Conservation (phyloP, 331 rosid genomes). For the Malus hybrid region DNA sequence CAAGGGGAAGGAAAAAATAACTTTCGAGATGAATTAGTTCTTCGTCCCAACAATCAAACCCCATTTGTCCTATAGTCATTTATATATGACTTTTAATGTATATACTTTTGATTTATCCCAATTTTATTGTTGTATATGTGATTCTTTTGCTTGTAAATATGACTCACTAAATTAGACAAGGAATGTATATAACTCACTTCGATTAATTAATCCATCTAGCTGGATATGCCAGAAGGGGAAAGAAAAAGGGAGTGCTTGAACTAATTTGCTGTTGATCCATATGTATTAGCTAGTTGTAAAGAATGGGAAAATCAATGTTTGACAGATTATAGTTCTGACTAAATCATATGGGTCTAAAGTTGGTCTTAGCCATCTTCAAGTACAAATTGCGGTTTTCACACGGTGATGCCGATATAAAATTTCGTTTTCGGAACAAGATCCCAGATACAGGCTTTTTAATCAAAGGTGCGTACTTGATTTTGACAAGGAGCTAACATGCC, state of each 20-base stretch:
- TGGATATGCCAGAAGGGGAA: neutral
- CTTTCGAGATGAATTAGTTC: neutral
- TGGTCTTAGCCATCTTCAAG: neutral
- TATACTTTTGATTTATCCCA: neutral
- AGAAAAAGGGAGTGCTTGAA: neutral
- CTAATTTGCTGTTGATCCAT: neutral
- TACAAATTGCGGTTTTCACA: conserved; percentile 29
- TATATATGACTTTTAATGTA: neutral
- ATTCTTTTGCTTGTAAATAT: neutral
- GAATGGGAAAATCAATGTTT: neutral
- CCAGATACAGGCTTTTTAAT: conserved; percentile 20
- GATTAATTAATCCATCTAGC: neutral
- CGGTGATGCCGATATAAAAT: conserved; percentile 21
- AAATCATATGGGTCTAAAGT: neutral
- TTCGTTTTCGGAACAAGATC: conserved; percentile 24
- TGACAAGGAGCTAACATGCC: conserved; percentile 46
- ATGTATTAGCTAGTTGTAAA: neutral
- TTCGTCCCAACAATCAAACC: conserved; percentile 1
- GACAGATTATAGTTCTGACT: neutral
- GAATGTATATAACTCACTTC: neutral
- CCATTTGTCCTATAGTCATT: neutral
- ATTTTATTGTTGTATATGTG: neutral
- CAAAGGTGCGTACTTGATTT: conserved; percentile 33
- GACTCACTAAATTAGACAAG: neutral
- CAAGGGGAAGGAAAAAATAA: neutral